phyloP scores from a whole-genome alignment of 306 rosid genomes.

The Medicago lupulina region DNA sequence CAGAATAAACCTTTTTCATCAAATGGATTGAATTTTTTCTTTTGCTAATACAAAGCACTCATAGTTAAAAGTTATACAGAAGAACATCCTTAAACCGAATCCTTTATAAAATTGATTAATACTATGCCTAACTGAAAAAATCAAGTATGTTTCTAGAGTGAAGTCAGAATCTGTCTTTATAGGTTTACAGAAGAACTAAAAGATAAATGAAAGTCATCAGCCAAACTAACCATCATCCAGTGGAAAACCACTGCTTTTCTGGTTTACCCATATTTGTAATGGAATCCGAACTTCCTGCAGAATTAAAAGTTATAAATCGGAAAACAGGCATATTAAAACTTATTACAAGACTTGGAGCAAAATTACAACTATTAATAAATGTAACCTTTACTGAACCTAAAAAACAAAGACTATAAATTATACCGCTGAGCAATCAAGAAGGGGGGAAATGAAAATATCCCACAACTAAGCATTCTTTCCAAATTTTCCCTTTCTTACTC shows the following conservation, averaged over 20 bases:
- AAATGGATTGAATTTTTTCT: slow-evolving; percentile 2
- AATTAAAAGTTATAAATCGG: slow-evolving; percentile 32
- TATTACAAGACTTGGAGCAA: not conserved
- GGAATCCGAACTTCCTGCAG: slow-evolving; percentile 91
- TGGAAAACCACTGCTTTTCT: slow-evolving; percentile 75
- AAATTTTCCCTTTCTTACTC: not conserved
- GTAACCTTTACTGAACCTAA: slow-evolving; percentile 13
- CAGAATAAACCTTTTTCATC: slow-evolving; percentile 12
- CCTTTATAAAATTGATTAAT: slow-evolving; percentile 7
- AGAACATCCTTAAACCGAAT: slow-evolving; percentile 10
- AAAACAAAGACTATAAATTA: slow-evolving; percentile 11
- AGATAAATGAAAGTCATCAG: slow-evolving; percentile 48
- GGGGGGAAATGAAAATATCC: not conserved
- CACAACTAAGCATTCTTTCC: not conserved
- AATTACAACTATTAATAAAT: not conserved
- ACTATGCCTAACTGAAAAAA: not conserved
- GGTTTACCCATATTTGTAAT: slow-evolving; percentile 88
- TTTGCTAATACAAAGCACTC: slow-evolving; percentile 18
- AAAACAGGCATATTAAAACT: slow-evolving; percentile 5
- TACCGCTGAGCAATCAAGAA: not conserved
- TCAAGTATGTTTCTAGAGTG: slow-evolving; percentile 13
- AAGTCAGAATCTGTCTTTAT: slow-evolving; percentile 16
- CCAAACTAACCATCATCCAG: slow-evolving; percentile 70
- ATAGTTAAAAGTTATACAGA: not conserved
- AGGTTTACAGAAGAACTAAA: slow-evolving; percentile 18